These are phyloP conservation scores for Paramecium bursaria DNA, from an alignment of 73 alveolate genomes.

Conservation along the genomic window DNA sequence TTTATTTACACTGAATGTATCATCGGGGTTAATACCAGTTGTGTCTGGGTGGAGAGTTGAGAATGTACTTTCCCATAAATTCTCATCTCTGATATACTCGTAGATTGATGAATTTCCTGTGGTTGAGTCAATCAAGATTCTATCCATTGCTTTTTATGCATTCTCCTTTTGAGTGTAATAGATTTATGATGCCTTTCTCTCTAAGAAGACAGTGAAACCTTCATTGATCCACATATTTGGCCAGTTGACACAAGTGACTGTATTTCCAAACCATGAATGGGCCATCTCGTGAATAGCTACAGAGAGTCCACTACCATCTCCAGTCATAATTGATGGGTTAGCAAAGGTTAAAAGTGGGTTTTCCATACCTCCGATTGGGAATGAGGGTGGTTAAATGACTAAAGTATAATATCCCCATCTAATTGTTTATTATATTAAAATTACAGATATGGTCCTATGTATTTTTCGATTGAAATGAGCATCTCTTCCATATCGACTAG, in stretches of 20 bases:
- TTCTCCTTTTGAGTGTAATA: background rate
- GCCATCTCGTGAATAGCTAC: constrained; percentile 89
- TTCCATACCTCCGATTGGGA: constrained; percentile 96
- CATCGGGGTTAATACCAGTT: constrained; percentile 45
- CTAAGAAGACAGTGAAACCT: constrained; percentile 85
- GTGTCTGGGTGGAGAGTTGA: constrained; percentile 54
- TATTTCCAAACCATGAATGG: constrained; percentile 92
- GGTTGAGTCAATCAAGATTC: background rate
- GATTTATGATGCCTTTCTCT: constrained; percentile 73
- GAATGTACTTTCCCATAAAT: background rate
- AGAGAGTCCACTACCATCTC: constrained; percentile 80
- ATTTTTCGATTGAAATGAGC: constrained; percentile 74
- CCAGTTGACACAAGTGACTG: constrained; percentile 89
- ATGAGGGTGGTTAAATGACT: constrained; percentile 85
- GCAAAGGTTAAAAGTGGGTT: constrained; percentile 91
- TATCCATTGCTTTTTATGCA: too few species aligned
- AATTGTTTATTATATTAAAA: too few species aligned
- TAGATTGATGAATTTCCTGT: constrained; percentile 43
- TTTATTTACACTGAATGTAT: constrained; percentile 6
- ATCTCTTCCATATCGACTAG: constrained; percentile 73
- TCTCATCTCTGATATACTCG: too few species aligned
- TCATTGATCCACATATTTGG: constrained; percentile 90
- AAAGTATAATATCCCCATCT: constrained; percentile 85
- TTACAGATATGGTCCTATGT: constrained; percentile 76
- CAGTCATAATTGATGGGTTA: constrained; percentile 83